Conservation (phyloP, 2,329 filamentous ascomycete species). For the Cercospora zeae-maydis region DNA sequence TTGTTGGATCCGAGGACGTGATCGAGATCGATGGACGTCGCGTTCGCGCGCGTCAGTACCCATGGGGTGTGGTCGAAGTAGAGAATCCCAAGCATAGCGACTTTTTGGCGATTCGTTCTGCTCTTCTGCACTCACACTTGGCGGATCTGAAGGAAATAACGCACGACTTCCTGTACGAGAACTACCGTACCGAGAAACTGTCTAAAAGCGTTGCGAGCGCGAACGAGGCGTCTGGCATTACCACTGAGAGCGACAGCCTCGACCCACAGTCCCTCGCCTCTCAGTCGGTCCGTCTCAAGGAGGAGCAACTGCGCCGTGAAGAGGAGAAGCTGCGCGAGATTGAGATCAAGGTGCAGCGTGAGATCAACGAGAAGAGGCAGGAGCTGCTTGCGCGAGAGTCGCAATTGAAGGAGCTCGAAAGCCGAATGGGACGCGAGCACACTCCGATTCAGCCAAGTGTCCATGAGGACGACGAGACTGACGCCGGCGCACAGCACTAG, state of each 20-base stretch:
- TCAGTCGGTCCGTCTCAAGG: conserved; percentile 97
- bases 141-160: conserved; percentile 99
- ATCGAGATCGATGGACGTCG: conserved; percentile 90
- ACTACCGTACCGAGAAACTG: conserved; percentile 99
- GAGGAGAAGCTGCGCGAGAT: conserved; percentile 99
- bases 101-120: conserved; percentile 94
- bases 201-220: conserved; percentile 86
- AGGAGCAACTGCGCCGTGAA: conserved; percentile 97
- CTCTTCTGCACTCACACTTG: conserved; percentile 93
- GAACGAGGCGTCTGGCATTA: conserved; percentile 57
- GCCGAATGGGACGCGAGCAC: conserved; percentile 75
- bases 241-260: conserved; percentile 59
- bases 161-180: conserved; percentile 99
- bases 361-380: conserved; percentile 99
- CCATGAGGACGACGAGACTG: conserved; percentile 25
- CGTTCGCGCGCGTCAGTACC: conserved; percentile 93
- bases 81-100: conserved; percentile 99
- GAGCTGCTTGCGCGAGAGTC: conserved; percentile 95
- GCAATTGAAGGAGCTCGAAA: conserved; percentile 97
- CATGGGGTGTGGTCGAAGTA: conserved; percentile 98
- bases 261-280: conserved; percentile 96
- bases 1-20: conserved; percentile 93
- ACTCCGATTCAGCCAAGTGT: conserved; percentile 26
- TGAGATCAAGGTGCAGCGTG: conserved; percentile 98
- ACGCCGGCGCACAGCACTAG: conserved; percentile 26